Evolutionary conservation across 176 grass and related monocot genomes (phyloP), one percentile per base, ranked within the genome.

Genomic region (Themeda triandra): DNA sequence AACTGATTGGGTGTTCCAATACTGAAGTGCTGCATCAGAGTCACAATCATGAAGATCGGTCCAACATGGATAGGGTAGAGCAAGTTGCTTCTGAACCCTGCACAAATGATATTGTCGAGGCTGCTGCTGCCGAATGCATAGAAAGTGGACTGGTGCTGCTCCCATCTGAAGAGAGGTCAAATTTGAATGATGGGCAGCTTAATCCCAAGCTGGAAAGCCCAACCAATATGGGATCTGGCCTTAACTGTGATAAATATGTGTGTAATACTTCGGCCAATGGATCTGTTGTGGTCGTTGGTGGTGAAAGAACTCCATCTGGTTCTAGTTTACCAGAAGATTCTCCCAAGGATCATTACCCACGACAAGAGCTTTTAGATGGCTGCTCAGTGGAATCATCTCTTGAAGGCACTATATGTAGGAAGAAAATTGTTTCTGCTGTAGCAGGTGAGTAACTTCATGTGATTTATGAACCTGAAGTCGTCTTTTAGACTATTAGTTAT

Each of bases 181-280:
- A 59, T 24, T 24, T 59, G 54, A 36, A 21, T 63, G 59, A 69
- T 24, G 28, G 27, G 9, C 73, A 86, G 40, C 65, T 56, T 42
- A 82, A 78, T 40, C 27, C n/a, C 30, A 48, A 63, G 73, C 24
- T 71, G 40, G 64, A 83, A 31, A 51, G 80, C 39, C 15, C 39
- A 35, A 31, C 45, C 59, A 39, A 35, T 66, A 32, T 78, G 15
- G 27, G 28, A 54, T 42, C 40, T 40, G 51, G 35, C 27, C 21
- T 39, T 60, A 39, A 19, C 36, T 17, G 31, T 66, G 62, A 75
- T 68, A 19, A 89, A 17, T 13, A 81, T 8, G 13, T 40, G 13
- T 63, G 13, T 29, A 36, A 69, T 28, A 76, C 53, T 63, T 27
- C 18, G 5, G 63, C 75, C 8, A 30, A 23, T 53, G 77, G 40